Percentiles rank a stretch among this genome's conserved stretches.
phyloP scores from a whole-genome alignment of 371 early-diverging fungal species.

The Chytridium lagenaria region DNA sequence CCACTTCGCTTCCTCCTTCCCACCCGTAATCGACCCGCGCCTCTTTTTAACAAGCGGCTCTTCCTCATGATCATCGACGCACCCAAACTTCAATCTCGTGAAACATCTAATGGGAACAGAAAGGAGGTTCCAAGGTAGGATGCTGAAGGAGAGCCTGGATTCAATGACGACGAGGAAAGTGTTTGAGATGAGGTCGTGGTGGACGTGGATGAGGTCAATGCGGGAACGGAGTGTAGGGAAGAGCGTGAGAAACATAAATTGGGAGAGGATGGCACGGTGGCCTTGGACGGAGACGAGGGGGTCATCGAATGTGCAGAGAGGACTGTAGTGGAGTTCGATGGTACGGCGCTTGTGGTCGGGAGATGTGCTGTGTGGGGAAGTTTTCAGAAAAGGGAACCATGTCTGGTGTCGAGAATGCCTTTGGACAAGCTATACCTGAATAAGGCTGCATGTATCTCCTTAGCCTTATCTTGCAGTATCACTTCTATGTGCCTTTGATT shows the following conservation, averaged over 20 bases:
- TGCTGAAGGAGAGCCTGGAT: constrained; percentile 20
- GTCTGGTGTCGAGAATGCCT: neutral
- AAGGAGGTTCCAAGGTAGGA: constrained; percentile 4
- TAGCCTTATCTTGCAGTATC: neutral
- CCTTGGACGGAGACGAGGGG: constrained; percentile 35
- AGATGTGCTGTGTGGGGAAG: constrained; percentile 18
- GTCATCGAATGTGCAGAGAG: constrained; percentile 24
- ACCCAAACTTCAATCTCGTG: neutral
- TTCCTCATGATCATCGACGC: neutral
- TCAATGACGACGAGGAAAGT: constrained; percentile 25
- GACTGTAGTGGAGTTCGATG: constrained; percentile 25
- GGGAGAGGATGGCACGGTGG: constrained; percentile 17
- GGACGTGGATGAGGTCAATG: constrained; percentile 7
- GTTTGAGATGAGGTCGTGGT: neutral
- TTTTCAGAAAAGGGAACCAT: neutral
- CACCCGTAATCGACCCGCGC: neutral
- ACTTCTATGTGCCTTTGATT: neutral
- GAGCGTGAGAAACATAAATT: constrained; percentile 30
- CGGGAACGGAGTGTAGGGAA: constrained; percentile 9
- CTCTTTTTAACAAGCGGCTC: neutral
- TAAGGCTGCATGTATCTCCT: constrained; percentile 3
- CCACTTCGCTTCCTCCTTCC: neutral
- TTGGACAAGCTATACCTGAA: constrained; percentile 8
- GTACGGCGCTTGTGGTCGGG: constrained; percentile 16
- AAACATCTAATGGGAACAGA: neutral